Evolutionary conservation across 2,329 filamentous ascomycete genomes (phyloP).

Genomic region (Epicoccum sorghinum): DNA sequence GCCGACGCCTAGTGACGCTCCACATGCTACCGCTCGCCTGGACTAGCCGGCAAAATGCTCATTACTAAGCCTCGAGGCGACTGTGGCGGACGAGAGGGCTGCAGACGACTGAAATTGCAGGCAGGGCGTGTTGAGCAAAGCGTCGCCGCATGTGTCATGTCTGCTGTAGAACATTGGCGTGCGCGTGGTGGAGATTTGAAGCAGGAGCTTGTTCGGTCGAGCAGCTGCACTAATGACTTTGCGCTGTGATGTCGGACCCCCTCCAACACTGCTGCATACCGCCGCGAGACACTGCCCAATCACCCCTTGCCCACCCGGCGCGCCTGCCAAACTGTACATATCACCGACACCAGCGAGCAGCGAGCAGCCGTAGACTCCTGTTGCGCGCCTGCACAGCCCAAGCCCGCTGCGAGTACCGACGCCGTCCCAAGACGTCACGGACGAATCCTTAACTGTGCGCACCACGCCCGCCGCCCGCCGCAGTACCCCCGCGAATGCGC

Average conservation of each 20-base stretch:
- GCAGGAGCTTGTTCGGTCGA: background rate
- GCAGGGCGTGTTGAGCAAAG: background rate
- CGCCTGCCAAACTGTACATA: background rate
- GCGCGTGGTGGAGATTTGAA: background rate
- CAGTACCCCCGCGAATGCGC: constrained; percentile 25
- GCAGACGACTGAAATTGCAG: background rate
- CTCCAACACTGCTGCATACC: constrained; percentile 5
- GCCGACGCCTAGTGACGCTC: too few relatives aligned
- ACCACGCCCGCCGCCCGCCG: constrained; percentile 14
- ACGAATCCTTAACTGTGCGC: constrained; percentile 22
- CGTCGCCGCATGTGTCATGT: background rate
- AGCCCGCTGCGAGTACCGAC: constrained; percentile 12
- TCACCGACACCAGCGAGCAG: background rate
- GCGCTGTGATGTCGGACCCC: constrained; percentile 5
- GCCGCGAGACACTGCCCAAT: constrained; percentile 6
- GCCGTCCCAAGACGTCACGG: constrained; percentile 37
- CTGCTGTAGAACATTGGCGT: background rate
- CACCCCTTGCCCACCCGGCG: background rate
- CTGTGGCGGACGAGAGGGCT: background rate
- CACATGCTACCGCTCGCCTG: background rate
- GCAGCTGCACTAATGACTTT: constrained; percentile 6
- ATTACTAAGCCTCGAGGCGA: constrained; percentile 1
- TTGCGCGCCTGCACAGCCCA: background rate
- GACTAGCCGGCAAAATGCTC: constrained; percentile 1
- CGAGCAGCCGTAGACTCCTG: background rate